Evolutionary conservation across 768 basidiomycete species (phyloP).

Genomic region (Boletus reticulatus): DNA sequence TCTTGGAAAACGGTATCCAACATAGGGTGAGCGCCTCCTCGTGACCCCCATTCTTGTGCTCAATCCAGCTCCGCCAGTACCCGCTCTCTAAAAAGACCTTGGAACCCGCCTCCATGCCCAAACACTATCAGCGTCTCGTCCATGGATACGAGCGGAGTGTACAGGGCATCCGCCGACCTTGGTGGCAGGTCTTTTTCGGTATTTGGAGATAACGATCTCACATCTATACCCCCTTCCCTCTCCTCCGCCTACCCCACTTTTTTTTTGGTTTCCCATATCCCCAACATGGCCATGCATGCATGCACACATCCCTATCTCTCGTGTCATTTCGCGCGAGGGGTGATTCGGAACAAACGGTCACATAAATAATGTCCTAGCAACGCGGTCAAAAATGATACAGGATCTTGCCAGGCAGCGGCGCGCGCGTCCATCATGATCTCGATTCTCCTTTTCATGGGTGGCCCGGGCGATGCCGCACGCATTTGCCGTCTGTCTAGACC

Average conservation of each 20-base stretch:
- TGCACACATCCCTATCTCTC: neutral
- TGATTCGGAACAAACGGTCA: slow-evolving; percentile 3
- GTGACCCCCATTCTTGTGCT: neutral
- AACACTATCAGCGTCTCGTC: slow-evolving; percentile 69
- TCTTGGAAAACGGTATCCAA: slow-evolving; percentile 54
- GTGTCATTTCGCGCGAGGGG: neutral
- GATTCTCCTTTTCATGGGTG: too few species aligned
- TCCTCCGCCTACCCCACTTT: too few species aligned
- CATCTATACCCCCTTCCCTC: too few species aligned
- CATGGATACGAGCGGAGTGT: slow-evolving; percentile 76
- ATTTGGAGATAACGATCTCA: slow-evolving; percentile 46
- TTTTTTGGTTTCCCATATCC: neutral
- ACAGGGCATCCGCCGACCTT: slow-evolving; percentile 71
- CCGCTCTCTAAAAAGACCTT: slow-evolving; percentile 61
- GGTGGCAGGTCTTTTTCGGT: slow-evolving; percentile 83
- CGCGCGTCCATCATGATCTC: too few species aligned
- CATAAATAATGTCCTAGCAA: neutral
- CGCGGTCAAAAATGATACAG: neutral
- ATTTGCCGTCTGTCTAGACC: neutral
- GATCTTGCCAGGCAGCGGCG: neutral
- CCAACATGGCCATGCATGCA: neutral
- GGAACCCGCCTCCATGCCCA: slow-evolving; percentile 67
- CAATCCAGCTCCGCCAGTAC: slow-evolving; percentile 45
- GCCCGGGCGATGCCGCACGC: neutral
- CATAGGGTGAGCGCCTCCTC: slow-evolving; percentile 46